phyloP scores from a whole-genome alignment of 2,329 filamentous ascomycete genomes.

The Aschersonia sp. region DNA sequence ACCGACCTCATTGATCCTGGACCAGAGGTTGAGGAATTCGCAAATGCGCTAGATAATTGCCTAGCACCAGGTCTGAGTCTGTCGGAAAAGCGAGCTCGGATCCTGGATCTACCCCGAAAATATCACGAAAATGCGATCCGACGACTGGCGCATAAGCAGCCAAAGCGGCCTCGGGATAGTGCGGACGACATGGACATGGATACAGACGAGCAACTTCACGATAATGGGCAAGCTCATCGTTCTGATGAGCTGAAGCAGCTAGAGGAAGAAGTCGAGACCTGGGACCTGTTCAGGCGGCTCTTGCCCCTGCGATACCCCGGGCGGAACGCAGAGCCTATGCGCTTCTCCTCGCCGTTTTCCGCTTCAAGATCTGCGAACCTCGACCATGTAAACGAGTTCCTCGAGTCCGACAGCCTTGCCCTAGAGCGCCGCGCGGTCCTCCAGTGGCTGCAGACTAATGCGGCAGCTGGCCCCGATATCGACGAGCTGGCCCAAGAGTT shows the following conservation, averaged over 20 bases:
- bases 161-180: slow-evolving; percentile 13
- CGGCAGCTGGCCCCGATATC: slow-evolving; percentile 55
- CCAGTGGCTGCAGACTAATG: slow-evolving; percentile 73
- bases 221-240: not conserved
- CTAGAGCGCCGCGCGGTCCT: slow-evolving; percentile 67
- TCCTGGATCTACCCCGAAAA: slow-evolving; percentile 43
- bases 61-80: slow-evolving; percentile 30
- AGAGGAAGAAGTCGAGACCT: slow-evolving; percentile 77
- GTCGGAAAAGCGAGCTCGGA: slow-evolving; percentile 45
- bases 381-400: slow-evolving; percentile 44
- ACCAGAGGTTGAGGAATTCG: slow-evolving; percentile 76
- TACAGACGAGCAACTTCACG: slow-evolving; percentile 27
- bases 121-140: slow-evolving; percentile 43
- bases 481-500: slow-evolving; percentile 63
- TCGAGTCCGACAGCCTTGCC: slow-evolving; percentile 57
- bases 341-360: slow-evolving; percentile 14
- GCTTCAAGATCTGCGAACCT: slow-evolving; percentile 13
- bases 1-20: slow-evolving; percentile 42
- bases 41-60: slow-evolving; percentile 68
- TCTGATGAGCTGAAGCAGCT: slow-evolving; percentile 31
- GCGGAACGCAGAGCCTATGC: slow-evolving; percentile 13
- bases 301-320: slow-evolving; percentile 52
- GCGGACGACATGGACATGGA: slow-evolving; percentile 41
- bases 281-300: slow-evolving; percentile 69
- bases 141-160: slow-evolving; percentile 16